Percentiles rank a stretch among this genome's conserved stretches.
phyloP scores from a whole-genome alignment of 179 eudicot species.

The Spinacia oleracea region DNA sequence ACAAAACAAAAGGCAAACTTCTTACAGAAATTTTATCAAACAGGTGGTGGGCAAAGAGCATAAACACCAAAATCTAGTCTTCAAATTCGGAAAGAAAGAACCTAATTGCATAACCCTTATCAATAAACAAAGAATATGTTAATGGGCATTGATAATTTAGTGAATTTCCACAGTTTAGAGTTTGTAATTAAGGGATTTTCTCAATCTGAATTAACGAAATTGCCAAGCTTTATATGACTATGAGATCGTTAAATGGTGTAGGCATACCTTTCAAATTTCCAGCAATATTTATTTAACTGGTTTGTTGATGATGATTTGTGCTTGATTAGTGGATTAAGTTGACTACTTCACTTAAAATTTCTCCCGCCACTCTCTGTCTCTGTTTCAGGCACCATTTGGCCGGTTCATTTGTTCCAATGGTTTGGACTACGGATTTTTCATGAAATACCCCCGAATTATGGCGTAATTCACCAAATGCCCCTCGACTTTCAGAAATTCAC shows the following conservation, averaged over 20 bases:
- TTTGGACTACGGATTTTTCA: no score
- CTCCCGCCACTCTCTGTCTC: not conserved
- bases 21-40: slow-evolving; percentile 40
- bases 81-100: not conserved
- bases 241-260: not conserved
- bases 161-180: not conserved
- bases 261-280: not conserved
- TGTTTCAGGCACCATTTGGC: not conserved
- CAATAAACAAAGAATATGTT: not conserved
- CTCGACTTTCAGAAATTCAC: no score
- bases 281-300: not conserved
- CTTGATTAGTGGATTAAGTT: not conserved
- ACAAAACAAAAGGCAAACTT: not conserved
- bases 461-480: no score
- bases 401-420: not conserved
- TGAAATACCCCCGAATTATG: no score
- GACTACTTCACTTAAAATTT: not conserved
- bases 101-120: not conserved
- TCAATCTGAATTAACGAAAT: not conserved
- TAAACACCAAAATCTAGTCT: not conserved
- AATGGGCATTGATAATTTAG: not conserved
- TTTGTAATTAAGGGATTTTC: not conserved
- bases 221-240: not conserved
- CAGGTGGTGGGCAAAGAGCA: slow-evolving; percentile 31
- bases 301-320: not conserved